A percentile compares a stretch with the other conserved stretches of the same genome.
Conservation (phyloP, 257 asterid genomes). For the Nemophila menziesii region DNA sequence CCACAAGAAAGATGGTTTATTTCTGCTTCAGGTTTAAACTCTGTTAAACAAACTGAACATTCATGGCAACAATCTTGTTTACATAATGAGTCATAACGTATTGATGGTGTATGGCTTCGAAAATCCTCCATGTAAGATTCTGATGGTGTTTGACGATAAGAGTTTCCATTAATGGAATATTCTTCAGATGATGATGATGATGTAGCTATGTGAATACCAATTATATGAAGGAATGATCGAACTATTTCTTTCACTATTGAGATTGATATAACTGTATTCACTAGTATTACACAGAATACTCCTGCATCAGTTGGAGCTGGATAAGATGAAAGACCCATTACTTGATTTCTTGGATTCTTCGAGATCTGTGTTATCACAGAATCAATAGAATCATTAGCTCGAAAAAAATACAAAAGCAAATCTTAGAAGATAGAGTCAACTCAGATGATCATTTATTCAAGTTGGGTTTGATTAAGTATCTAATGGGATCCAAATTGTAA, state of each 20-base stretch:
- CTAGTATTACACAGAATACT: constrained; percentile 65
- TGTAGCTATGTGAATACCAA: constrained; percentile 60
- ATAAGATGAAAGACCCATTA: constrained; percentile 87
- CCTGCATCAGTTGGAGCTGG: constrained; percentile 83
- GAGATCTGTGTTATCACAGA: constrained; percentile 18
- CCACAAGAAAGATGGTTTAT: constrained; percentile 66
- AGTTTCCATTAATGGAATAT: constrained; percentile 28
- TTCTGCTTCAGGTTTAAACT: constrained; percentile 51
- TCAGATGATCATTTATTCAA: no score
- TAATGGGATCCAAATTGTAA: no score
- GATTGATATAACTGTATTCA: constrained; percentile 76
- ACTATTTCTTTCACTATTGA: constrained; percentile 62
- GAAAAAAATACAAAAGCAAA: not conserved
- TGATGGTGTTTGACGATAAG: constrained; percentile 36
- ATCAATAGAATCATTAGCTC: constrained; percentile 1
- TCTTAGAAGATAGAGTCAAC: not conserved
- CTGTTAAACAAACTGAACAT: constrained; percentile 70
- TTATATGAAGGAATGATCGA: constrained; percentile 51
- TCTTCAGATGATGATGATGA: constrained; percentile 81
- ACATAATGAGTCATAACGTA: constrained; percentile 42
- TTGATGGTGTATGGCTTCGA: constrained; percentile 46
- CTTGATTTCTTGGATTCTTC: constrained; percentile 2
- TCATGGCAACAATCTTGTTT: constrained; percentile 60
- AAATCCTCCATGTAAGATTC: constrained; percentile 74
- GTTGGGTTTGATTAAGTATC: no score